Conservation (phyloP, 2,329 filamentous ascomycete genomes). For the Cladophialophora chaetospira region DNA sequence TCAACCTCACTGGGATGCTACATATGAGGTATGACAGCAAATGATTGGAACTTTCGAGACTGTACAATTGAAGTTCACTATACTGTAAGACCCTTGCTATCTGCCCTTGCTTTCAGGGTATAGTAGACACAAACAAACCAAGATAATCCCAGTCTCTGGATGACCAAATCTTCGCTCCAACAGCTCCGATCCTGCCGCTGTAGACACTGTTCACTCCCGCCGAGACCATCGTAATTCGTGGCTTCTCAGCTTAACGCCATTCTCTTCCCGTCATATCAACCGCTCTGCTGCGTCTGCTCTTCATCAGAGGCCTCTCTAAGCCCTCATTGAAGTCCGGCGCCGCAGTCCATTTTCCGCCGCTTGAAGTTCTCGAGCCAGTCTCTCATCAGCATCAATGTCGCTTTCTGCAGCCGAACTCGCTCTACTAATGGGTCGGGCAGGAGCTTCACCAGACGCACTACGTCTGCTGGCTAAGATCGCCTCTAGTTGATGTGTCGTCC, state of each 20-base stretch:
- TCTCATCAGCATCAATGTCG: conserved; percentile 31
- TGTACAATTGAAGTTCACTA: conserved; percentile 10
- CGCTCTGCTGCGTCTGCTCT: background rate
- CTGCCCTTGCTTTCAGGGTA: conserved; percentile 16
- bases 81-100: background rate
- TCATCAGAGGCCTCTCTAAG: conserved; percentile 22
- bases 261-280: conserved; percentile 17
- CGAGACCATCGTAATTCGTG: background rate
- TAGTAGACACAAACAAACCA: conserved; percentile 6
- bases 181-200: background rate
- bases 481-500: conserved; percentile 23
- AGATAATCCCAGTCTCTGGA: background rate
- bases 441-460: conserved; percentile 15
- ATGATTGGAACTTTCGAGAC: background rate
- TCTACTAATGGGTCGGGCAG: conserved; percentile 15
- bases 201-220: background rate
- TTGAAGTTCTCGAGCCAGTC: conserved; percentile 31
- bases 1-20: too few relatives aligned
- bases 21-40: too few relatives aligned
- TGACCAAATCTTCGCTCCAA: background rate
- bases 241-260: conserved; percentile 5
- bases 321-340: conserved; percentile 31
- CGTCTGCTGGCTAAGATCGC: conserved; percentile 12
- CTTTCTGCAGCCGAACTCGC: conserved; percentile 25
- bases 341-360: conserved; percentile 32